Conservation (phyloP, 768 basidiomycete genomes). For the Cantharellus anzutake region DNA sequence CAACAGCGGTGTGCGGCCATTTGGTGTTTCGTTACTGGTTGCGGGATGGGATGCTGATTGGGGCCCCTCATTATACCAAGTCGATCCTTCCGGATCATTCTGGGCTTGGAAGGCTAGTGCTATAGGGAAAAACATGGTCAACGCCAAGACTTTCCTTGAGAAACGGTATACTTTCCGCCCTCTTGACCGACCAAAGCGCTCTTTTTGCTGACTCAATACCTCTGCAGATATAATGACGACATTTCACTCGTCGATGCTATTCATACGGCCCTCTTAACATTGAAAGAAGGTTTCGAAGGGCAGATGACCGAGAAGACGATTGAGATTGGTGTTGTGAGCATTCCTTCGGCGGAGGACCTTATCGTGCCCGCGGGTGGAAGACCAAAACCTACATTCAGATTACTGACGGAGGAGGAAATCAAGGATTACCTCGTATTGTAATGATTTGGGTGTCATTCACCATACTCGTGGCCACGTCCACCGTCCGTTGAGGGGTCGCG, state of each 20-base stretch:
- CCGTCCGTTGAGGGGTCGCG: too few species aligned
- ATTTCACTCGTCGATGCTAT: constrained; percentile 98
- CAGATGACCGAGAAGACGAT: constrained; percentile 99
- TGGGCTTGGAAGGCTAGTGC: constrained; percentile 99
- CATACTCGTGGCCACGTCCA: too few species aligned
- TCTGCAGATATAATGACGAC: constrained; percentile 85
- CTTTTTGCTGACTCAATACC: constrained; percentile 1
- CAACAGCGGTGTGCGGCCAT: constrained; percentile 89
- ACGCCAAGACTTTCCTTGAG: constrained; percentile 98
- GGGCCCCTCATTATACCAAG: constrained; percentile 96
- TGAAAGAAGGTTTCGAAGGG: constrained; percentile 99
- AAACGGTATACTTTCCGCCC: constrained; percentile 48
- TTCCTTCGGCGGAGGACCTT: constrained; percentile 45
- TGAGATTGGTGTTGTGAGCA: constrained; percentile 91
- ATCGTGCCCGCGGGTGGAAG: constrained; percentile 28
- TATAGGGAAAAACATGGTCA: constrained; percentile 99
- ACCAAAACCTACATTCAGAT: constrained; percentile 79
- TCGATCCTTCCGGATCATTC: constrained; percentile 96
- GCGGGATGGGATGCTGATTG: constrained; percentile 91
- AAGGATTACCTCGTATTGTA: constrained; percentile 85
- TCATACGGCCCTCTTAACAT: constrained; percentile 89
- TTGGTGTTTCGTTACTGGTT: constrained; percentile 89
- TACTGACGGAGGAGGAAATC: constrained; percentile 91
- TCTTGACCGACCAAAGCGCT: too few species aligned
- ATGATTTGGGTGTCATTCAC: neutral